Evolutionary conservation across 257 asterid species (phyloP).

Genomic region (Nicotiana knightiana): DNA sequence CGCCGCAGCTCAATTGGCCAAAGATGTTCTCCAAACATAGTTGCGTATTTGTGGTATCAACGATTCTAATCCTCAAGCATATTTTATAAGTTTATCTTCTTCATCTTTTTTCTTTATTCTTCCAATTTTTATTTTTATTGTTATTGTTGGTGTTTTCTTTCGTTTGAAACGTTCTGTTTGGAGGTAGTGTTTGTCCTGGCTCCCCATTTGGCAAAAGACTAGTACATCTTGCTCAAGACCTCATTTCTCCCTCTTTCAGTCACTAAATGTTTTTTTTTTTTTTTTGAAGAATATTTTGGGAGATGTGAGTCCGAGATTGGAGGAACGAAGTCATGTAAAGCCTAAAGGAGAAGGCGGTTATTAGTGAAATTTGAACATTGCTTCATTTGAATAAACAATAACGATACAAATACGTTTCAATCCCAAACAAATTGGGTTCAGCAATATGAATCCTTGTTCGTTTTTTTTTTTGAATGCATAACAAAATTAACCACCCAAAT

Average conservation of each 20-base stretch:
- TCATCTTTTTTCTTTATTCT: background rate
- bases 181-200: background rate
- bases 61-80: background rate
- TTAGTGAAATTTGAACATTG: background rate
- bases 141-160: background rate
- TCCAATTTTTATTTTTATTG: background rate
- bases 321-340: background rate
- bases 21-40: background rate
- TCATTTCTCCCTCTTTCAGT: background rate
- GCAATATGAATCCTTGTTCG: no score
- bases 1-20: background rate
- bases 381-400: background rate
- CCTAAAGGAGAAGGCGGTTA: background rate
- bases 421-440: no score
- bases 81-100: background rate
- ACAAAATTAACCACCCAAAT: no score
- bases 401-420: fast-evolving
- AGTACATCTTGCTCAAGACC: background rate
- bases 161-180: background rate
- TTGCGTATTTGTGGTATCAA: background rate
- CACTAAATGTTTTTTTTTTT: background rate
- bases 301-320: background rate
- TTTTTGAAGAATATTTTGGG: background rate
- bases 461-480: background rate
- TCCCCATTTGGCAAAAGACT: background rate